Conservation (phyloP, 129 eudicot species). For the Solidago caesia region DNA sequence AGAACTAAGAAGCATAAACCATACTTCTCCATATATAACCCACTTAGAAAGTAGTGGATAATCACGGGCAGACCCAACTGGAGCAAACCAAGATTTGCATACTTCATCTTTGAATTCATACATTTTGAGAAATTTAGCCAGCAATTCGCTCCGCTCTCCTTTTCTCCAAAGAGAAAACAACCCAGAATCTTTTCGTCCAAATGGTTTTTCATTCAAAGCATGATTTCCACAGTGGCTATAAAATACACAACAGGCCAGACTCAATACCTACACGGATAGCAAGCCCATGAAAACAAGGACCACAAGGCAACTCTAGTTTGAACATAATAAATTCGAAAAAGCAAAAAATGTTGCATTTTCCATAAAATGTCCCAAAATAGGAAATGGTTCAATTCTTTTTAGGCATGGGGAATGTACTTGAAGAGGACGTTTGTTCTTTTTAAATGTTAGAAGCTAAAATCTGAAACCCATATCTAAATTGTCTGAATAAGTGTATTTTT, state of each 20-base stretch:
- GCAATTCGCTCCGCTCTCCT: conserved; percentile 71
- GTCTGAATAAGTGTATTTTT: background rate
- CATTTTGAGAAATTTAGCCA: conserved; percentile 71
- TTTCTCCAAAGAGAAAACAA: conserved; percentile 75
- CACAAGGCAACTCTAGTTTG: background rate
- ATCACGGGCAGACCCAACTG: conserved; percentile 98
- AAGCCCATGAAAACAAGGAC: conserved; percentile 34
- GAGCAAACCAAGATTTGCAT: conserved; percentile 97
- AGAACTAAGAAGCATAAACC: background rate
- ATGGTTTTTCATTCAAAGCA: conserved; percentile 69
- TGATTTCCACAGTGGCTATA: conserved; percentile 99
- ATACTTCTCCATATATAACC: conserved; percentile 96
- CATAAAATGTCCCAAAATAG: background rate
- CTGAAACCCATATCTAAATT: background rate
- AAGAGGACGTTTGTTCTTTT: background rate
- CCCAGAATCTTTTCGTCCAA: conserved; percentile 60
- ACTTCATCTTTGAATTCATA: conserved; percentile 87
- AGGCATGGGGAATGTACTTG: background rate
- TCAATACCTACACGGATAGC: conserved; percentile 72
- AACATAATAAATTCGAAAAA: background rate
- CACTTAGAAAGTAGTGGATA: conserved; percentile 95
- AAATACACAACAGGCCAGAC: conserved; percentile 97
- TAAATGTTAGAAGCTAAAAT: background rate
- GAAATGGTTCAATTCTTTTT: background rate
- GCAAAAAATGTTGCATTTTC: background rate